These are phyloP conservation scores for Penicillium coprophilum DNA, from an alignment of 495 filamentous ascomycete species.

Conservation along the genomic window DNA sequence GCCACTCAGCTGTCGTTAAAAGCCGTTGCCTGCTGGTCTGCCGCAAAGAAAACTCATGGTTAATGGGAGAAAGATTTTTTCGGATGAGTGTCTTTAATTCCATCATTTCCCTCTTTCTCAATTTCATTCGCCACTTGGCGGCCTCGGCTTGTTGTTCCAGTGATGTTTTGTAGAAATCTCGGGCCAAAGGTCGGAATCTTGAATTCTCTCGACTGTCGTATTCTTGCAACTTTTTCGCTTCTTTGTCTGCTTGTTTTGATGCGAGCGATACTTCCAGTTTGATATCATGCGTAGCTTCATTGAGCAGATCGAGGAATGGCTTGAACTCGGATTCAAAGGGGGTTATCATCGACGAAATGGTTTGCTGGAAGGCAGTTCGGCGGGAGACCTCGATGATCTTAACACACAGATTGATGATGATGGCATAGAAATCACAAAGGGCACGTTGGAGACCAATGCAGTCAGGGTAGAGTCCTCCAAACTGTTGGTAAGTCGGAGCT, in stretches of 20 bases:
- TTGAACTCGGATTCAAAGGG: slow-evolving; percentile 23
- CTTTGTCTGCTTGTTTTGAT: slow-evolving; percentile 16
- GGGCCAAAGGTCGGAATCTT: background rate
- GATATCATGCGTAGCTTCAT: slow-evolving; percentile 12
- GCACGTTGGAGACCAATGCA: slow-evolving; percentile 30
- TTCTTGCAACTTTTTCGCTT: slow-evolving; percentile 19
- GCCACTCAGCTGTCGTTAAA: slow-evolving; percentile 11
- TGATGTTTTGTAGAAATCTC: slow-evolving; percentile 6
- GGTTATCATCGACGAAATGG: background rate
- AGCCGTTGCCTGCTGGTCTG: slow-evolving; percentile 5
- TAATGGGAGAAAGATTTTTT: slow-evolving; percentile 8
- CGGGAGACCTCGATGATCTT: slow-evolving; percentile 29
- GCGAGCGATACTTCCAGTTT: slow-evolving; percentile 25
- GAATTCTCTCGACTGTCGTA: slow-evolving; percentile 18
- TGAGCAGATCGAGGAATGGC: slow-evolving; percentile 4
- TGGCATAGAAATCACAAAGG: slow-evolving; percentile 37
- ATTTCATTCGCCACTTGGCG: slow-evolving; percentile 8
- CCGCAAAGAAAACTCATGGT: slow-evolving; percentile 8
- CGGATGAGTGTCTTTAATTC: slow-evolving; percentile 8
- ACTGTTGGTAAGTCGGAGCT: slow-evolving; percentile 35
- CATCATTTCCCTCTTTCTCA: slow-evolving; percentile 2
- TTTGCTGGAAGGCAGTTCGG: background rate
- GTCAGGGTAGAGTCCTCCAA: slow-evolving; percentile 32
- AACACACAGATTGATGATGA: slow-evolving; percentile 33
- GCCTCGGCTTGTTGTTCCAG: slow-evolving; percentile 8